Base-by-base conservation (phyloP, 2,329 filamentous ascomycete species). In the Huntiella abstrusa region DNA sequence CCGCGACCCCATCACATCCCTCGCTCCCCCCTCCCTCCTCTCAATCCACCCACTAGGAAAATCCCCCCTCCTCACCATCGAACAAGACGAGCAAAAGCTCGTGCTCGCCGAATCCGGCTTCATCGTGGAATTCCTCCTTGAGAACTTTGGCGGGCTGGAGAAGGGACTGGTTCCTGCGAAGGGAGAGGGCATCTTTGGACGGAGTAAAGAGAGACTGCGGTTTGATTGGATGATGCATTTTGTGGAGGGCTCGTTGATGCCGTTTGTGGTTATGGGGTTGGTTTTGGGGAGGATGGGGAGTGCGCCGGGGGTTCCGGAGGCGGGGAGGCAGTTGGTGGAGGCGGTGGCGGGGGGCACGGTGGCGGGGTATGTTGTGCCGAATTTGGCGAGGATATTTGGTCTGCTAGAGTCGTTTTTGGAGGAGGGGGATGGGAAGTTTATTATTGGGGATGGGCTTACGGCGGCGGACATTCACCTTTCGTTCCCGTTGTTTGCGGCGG, bases 31-130 rank as follows among this genome's bases (percentile, higher is more conserved):
- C 0, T 80, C 83, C 55, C 70, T 95, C 40, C 78, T 81, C 56
- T 69, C 83, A 52, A 63, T 93, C 34, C 85, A 94, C 56, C 80
- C 84, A 0, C 69, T 95, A 3, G 88, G 88, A 51, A 94, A 94
- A 60, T 86, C 84, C 1, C 88, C 88, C 0, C 64, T 88, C 37
- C 64, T 96, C 52, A 52, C 51, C 15, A 42, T 51, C n/a, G 13
- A 35, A 13, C n/a, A 15, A 35, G 7, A 34, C 16, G 54, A 46
- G 4, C 58, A 70, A 53, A 65, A 70, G 2, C 55, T 74, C 8
- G 71, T 88, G 0, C 64, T 95, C 41, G 83, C 84, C 7, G 88
- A 96, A 64, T 88, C 80, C 39, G 85, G 73, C 4, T 71, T 78
- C 49, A 88, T 95, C 54, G 68, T 76, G 8, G 81, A 93, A 63